Evolutionary conservation across 495 filamentous ascomycete species (phyloP), one percentile per base, ranked within the genome.

Genomic region (Mycothermus thermophilus): DNA sequence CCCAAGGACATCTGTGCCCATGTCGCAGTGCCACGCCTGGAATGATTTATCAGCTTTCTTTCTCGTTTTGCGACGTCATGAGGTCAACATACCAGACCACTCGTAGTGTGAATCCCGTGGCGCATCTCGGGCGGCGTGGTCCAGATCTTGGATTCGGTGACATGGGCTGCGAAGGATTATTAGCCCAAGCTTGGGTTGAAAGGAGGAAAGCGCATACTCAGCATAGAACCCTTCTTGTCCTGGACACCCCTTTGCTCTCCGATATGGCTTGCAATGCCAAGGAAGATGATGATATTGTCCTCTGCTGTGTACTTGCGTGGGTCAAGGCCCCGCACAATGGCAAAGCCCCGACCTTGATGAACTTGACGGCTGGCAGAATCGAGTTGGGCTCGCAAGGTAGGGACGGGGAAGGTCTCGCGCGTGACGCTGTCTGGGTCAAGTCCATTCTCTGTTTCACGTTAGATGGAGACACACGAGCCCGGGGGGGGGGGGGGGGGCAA

Each of bases 211-310:
- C 18, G n/a, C 61, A 35, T 48, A 70, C 67, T 57, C 14, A 72
- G 17, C 50, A 68, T 60, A 12, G 55, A 53, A 5, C 68, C 67
- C 32, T 57, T 51, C 5, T 49, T 43, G 37, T 62, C 63, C 33
- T 74, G 69, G 4, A 65, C 16, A 2, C 71, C 71, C 33, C 71
- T 50, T 16, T 57, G 40, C 19, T 63, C 57, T 8, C 58, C 69
- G 14, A 74, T 55, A 34, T 74, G 63, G 41, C 59, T 64, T 3
- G 65, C 55, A 20, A 72, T 42, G 3, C 60, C 71, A 13, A 71
- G 50, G 40, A 67, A 72, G 10, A 72, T 40, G 5, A 59, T 49
- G 11, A 60, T 44, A 30, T 67, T 67, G 19, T 74, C 67, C 32
- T 63, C 57, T 24, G 48, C 44, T 8, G 61, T 47, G 41, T 63